Conservation (phyloP, 2,329 filamentous ascomycete genomes). For the Pseudogymnoascus sp. region DNA sequence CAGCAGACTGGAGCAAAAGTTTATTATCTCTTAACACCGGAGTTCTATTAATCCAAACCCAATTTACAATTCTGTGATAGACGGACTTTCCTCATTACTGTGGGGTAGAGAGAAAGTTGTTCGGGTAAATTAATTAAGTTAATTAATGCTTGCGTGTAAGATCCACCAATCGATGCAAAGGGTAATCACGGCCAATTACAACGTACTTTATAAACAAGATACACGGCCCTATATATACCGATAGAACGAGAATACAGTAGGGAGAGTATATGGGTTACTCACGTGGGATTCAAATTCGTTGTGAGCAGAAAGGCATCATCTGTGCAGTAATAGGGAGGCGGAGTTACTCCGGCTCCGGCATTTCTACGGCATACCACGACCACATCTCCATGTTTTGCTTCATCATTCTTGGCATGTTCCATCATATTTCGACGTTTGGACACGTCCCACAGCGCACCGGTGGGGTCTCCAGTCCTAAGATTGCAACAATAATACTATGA, state of each 20-base stretch:
- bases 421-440: not conserved
- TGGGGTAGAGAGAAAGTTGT: not conserved
- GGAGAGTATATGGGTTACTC: not conserved
- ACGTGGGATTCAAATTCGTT: not conserved
- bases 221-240: not conserved
- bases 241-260: not conserved
- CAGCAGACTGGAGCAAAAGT: not conserved
- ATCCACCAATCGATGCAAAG: not conserved
- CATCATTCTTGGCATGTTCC: not conserved
- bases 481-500: not conserved
- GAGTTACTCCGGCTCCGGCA: not conserved
- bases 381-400: not conserved
- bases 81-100: slow-evolving; percentile 18
- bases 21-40: not conserved
- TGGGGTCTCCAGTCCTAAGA: not conserved
- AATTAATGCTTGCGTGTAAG: not conserved
- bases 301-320: not conserved
- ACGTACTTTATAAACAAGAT: not conserved
- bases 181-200: not conserved
- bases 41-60: slow-evolving; percentile 17
- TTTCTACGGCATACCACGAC: not conserved
- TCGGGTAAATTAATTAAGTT: not conserved
- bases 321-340: not conserved
- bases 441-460: not conserved
- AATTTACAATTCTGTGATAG: slow-evolving; percentile 26